Base-by-base conservation (phyloP, 768 basidiomycete species). In the Pulveroboletus sp. region DNA sequence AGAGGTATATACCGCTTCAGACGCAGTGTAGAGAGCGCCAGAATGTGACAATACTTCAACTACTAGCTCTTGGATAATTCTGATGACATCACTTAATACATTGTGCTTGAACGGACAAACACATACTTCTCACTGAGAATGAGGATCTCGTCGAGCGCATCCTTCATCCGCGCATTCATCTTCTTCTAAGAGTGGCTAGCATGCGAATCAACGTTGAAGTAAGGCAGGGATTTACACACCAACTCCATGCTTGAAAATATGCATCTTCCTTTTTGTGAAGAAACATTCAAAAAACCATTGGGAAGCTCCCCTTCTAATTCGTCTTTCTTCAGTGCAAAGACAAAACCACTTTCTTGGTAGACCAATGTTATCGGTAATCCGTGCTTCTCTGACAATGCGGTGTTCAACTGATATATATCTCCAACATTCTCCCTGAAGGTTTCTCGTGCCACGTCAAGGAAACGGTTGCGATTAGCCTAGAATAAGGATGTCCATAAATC, bases 361-460 rank as follows among this genome's bases (percentile, higher is more conserved):
- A 82, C 69, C 9, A 91, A 69, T 7, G 76, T 73, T 18, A 93
- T 61, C 0, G 87, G 85, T 2, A 93, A 69, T 5, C 74, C 73
- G 56, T 89, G 78, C 52, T 79, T 71, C 51, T 87, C 80, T 0
- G 81, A 72, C 13, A 92, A 69, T 0, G 69, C 71, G 14, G 73
- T 71, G 51, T 80, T 80, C 32, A 93, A 71, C 46, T 83, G 76
- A 54, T 83, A 83, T 46, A 96, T 91, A 61, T 99, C 95, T 14
- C 82, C 79, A 39, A 95, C 77, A 57, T 95, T 95, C 66, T 99
- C 94, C 58, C 86, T 90, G 72, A 86, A 97, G 0, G 94, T 94
- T 65, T 92, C 92, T 3, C 96, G 80, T 2, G 95, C 96, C 7
- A 98, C 92, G 56, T 98, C 95, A 28, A 99, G 83, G 9, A 95